Percentiles rank a stretch among this genome's conserved stretches.
Evolutionary conservation across 2,329 filamentous ascomycete species (phyloP).

Genomic region (Epichloe uncinata): DNA sequence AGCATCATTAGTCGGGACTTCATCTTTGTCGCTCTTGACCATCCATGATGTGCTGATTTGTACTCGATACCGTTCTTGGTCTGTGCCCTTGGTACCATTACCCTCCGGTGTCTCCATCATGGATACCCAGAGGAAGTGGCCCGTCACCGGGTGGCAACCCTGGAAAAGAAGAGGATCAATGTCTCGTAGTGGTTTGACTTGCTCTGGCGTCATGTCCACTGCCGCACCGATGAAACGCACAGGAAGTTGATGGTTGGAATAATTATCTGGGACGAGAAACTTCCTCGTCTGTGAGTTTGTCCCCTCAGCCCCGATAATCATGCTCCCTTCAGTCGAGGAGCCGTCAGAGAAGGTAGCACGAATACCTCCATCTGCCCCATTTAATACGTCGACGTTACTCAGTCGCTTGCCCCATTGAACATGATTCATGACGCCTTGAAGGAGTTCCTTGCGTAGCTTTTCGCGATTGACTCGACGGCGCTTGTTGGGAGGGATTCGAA

Average conservation of each 20-base stretch:
- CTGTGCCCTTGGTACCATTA: constrained; percentile 21
- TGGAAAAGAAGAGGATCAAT: constrained; percentile 43
- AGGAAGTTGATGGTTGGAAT: constrained; percentile 21
- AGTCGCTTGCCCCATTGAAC: constrained; percentile 22
- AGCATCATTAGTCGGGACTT: constrained; percentile 19
- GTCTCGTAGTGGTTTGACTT: constrained; percentile 25
- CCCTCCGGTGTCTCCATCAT: constrained; percentile 27
- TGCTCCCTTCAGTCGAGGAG: constrained; percentile 16
- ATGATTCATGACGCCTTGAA: constrained; percentile 14
- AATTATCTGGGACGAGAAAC: constrained; percentile 18
- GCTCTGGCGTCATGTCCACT: constrained; percentile 22
- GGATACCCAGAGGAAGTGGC: constrained; percentile 36
- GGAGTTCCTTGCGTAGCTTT: constrained; percentile 19
- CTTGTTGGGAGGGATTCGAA: constrained; percentile 24
- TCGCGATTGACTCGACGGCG: constrained; percentile 24
- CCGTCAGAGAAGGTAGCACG: constrained; percentile 20
- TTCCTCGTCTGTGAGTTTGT: constrained; percentile 23
- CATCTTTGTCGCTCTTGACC: constrained; percentile 19
- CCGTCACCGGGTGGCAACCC: constrained; percentile 35
- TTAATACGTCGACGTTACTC: constrained; percentile 11
- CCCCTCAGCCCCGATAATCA: constrained; percentile 29
- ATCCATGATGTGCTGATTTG: constrained; percentile 36
- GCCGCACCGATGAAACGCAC: constrained; percentile 25
- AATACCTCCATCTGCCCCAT: constrained; percentile 12
- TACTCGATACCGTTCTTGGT: constrained; percentile 23